Base-by-base conservation (phyloP, 495 filamentous ascomycete species). In the Hyphodiscus hymeniophilus region DNA sequence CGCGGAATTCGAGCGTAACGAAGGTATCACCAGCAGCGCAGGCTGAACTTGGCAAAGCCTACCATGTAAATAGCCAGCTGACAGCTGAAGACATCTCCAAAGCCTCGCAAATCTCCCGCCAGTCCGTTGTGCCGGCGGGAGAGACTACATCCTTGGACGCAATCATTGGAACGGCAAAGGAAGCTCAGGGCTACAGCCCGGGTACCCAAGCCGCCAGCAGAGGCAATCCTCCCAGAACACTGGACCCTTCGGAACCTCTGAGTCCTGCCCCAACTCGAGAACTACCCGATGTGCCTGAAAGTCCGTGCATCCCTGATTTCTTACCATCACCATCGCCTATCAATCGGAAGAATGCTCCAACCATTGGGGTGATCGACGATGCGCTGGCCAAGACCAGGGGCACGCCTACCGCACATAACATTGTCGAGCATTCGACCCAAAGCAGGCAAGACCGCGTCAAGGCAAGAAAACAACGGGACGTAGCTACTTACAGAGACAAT, bases 381-480 rank as follows among this genome's bases (percentile, higher is more conserved):
- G n/a, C 24, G 20, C 7, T 23, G 10, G 4, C 26, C 5, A 28
- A 28, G 5, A 4, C 5, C 8, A 22, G 15, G 15, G 16, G 16
- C 33, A n/a, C 33, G 15, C 4, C 8, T 12, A 2, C 15, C 38
- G 38, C 13, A 20, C 2, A 22, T 21, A 41, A 34, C 22, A 41
- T 11, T 13, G 16, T 13, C 22, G 26, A 38, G 12, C 10, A 38
- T 8, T 24, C 11, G 7, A 22, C 18, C n/a, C 45, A 50, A 41
- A 47, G 24, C 26, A 31, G 55, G 5, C 42, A 44, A 39, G 51
- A 58, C 15, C 40, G 34, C 22, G 55, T 57, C 17, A 50, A 40
- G 46, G 55, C 50, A 18, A 35, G 42, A 13, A 57, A 54, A 45
- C 43, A 42, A 24, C 40, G 50, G 21, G 55, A 57, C 42, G 54